phyloP scores from a whole-genome alignment of 2,329 filamentous ascomycete species.

The Lachnellula hyalina region DNA sequence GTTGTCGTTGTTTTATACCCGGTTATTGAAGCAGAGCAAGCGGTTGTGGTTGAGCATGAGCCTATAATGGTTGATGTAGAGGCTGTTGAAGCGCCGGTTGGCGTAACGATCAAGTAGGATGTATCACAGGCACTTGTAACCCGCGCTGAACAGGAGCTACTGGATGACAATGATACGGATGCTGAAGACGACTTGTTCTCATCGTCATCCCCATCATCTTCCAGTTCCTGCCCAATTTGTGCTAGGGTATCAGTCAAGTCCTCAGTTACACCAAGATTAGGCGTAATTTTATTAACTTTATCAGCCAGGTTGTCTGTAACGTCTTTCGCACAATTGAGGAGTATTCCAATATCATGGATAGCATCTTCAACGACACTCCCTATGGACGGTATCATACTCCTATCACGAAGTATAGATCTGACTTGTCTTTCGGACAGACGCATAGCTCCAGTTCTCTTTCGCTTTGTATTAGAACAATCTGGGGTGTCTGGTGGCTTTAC shows the following conservation, averaged over 20 bases:
- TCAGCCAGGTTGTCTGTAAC: conserved; percentile 7
- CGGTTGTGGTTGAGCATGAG: background rate
- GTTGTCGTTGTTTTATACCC: background rate
- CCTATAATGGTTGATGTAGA: no score
- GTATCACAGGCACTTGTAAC: no score
- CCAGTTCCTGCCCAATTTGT: conserved; percentile 4
- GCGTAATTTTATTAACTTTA: conserved; percentile 3
- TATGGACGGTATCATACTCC: conserved; percentile 3
- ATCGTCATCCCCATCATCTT: background rate
- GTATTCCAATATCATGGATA: conserved; percentile 4
- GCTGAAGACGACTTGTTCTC: no score
- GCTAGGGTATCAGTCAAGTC: conserved; percentile 10
- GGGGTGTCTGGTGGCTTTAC: background rate
- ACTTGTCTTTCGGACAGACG: conserved; percentile 7
- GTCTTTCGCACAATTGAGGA: conserved; percentile 10
- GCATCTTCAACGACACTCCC: background rate
- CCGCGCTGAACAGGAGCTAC: background rate
- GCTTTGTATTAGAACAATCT: conserved; percentile 8
- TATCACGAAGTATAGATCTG: conserved; percentile 3
- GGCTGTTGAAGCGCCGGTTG: no score
- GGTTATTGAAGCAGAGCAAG: background rate
- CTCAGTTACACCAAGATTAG: conserved; percentile 2
- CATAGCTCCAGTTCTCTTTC: conserved; percentile 1
- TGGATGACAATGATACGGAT: background rate
- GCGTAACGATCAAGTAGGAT: no score